Evolutionary conservation across 495 filamentous ascomycete genomes (phyloP).

Genomic region (Hypoxylon perforatum): DNA sequence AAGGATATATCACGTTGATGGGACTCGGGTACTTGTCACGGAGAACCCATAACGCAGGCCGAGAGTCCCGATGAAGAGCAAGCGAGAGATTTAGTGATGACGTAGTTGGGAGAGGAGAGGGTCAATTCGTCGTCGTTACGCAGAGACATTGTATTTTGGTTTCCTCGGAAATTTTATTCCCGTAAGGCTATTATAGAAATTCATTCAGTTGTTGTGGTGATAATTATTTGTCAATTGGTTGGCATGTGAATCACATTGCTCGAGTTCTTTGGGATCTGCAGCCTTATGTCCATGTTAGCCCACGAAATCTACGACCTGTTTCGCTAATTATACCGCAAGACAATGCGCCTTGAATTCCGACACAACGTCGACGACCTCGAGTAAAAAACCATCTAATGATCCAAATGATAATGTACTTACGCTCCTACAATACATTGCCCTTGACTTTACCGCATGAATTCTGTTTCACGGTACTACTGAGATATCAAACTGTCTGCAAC

Average conservation of each 20-base stretch:
- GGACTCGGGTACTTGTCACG: slow-evolving; percentile 16
- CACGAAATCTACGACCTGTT: background rate
- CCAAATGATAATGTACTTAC: background rate
- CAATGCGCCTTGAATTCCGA: background rate
- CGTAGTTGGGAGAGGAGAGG: slow-evolving; percentile 17
- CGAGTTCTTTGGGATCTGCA: background rate
- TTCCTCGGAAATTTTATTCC: slow-evolving; percentile 26
- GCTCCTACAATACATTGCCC: background rate
- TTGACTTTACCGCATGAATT: no score
- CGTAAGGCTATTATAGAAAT: slow-evolving; percentile 34
- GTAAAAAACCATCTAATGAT: background rate
- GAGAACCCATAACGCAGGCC: background rate
- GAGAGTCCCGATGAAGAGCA: slow-evolving; percentile 13
- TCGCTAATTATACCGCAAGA: background rate
- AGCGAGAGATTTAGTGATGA: slow-evolving; percentile 15
- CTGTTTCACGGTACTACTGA: no score
- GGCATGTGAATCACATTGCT: slow-evolving; percentile 12
- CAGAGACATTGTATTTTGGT: slow-evolving; percentile 7
- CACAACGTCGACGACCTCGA: background rate
- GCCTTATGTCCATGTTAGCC: background rate
- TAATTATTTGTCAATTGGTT: slow-evolving; percentile 16
- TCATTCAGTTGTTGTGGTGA: slow-evolving; percentile 17
- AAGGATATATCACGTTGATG: slow-evolving; percentile 17
- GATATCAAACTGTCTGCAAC: no score
- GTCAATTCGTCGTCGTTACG: slow-evolving; percentile 13